phyloP scores from a whole-genome alignment of 352 stramenopile genomes.

The Phytophthora sojae region DNA sequence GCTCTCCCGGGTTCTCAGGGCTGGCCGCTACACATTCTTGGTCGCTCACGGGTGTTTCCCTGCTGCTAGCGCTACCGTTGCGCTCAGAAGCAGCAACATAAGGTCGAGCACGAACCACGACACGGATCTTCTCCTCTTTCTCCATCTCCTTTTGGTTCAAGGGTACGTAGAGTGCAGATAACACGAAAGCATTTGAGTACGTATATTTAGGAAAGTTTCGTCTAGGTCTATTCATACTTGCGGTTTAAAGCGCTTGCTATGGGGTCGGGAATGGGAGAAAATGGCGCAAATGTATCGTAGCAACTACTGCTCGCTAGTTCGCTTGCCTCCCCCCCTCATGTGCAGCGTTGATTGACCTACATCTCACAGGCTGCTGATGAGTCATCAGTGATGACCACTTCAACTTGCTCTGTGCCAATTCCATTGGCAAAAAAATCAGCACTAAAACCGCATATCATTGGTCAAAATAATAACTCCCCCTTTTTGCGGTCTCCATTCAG shows the following conservation, averaged over 20 bases:
- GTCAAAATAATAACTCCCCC: conserved; percentile 7
- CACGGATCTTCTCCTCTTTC: conserved; percentile 72
- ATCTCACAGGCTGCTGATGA: too few species aligned
- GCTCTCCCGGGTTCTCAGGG: conserved; percentile 42
- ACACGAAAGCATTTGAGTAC: not conserved
- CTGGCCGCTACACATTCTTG: conserved; percentile 46
- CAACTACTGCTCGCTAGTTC: too few species aligned
- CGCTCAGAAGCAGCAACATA: not conserved
- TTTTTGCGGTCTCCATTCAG: conserved; percentile 22
- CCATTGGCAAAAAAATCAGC: conserved; percentile 13
- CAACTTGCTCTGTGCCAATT: conserved; percentile 3
- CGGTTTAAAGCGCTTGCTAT: not conserved
- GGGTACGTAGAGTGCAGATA: not conserved
- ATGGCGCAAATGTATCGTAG: too few species aligned
- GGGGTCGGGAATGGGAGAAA: too few species aligned
- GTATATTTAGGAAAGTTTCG: conserved; percentile 3
- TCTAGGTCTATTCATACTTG: not conserved
- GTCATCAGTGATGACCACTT: not conserved
- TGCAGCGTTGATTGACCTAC: too few species aligned
- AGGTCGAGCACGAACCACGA: conserved; percentile 70
- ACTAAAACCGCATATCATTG: conserved; percentile 7
- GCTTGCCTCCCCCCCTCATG: too few species aligned
- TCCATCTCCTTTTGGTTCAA: conserved; percentile 39
- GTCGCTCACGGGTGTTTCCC: not conserved
- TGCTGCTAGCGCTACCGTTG: conserved; percentile 9